A percentile compares a stretch with the other conserved stretches of the same genome.
These are phyloP conservation scores for Mycocentrospora acerina DNA, from an alignment of 2,329 filamentous ascomycete species.

Conservation along the genomic window DNA sequence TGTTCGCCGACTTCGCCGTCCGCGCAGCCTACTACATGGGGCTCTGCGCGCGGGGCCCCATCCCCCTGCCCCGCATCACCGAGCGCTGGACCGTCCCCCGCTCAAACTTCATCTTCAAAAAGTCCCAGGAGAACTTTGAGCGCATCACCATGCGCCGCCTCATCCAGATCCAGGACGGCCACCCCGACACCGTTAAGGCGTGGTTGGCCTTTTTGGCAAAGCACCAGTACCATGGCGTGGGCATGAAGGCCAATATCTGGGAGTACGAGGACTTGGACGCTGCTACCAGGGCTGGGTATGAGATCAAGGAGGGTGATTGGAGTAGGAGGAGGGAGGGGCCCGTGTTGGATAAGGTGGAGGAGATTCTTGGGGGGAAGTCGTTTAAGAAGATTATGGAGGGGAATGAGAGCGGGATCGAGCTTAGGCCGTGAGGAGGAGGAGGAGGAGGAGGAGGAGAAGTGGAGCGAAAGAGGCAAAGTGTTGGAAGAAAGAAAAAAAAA, in stretches of 20 bases:
- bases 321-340: slow-evolving; percentile 32
- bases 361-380: slow-evolving; percentile 32
- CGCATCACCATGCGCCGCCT: slow-evolving; percentile 80
- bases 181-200: slow-evolving; percentile 82
- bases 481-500: background rate
- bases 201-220: slow-evolving; percentile 94
- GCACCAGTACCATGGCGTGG: slow-evolving; percentile 91
- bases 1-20: slow-evolving; percentile 92
- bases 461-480: background rate
- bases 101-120: slow-evolving; percentile 92
- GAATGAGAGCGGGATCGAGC: slow-evolving; percentile 15
- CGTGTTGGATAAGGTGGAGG: slow-evolving; percentile 38
- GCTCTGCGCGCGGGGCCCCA: slow-evolving; percentile 80
- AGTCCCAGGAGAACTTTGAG: slow-evolving; percentile 97
- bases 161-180: slow-evolving; percentile 89
- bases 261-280: slow-evolving; percentile 70
- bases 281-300: slow-evolving; percentile 31
- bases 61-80: slow-evolving; percentile 80
- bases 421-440: slow-evolving; percentile 18
- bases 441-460: slow-evolving; percentile 2
- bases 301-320: slow-evolving; percentile 28
- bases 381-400: slow-evolving; percentile 38
- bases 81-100: slow-evolving; percentile 94
- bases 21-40: slow-evolving; percentile 92
- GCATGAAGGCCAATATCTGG: slow-evolving; percentile 98